Evolutionary conservation across 1,284 basidiomycete species (phyloP), one percentile per base, ranked within the genome.

Genomic region (Irpex sp.): DNA sequence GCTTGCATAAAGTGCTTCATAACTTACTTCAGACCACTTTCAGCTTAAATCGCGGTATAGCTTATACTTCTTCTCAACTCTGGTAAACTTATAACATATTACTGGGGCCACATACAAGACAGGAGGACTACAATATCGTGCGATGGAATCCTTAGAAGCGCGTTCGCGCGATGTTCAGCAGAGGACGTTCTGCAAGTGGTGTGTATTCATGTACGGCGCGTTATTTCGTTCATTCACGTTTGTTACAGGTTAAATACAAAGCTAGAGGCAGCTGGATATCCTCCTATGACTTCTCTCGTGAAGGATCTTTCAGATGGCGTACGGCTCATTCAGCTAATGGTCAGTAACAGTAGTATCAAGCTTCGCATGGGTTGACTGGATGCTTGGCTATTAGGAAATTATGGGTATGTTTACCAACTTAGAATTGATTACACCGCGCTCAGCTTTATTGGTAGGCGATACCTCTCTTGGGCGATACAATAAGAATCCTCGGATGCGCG

Each of bases 281-380:
- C 92, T 19, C 87, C 94, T n/a, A 97, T 99, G 94, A 83, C 82
- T 11, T 95, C 94, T 52, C 85, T 99, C 2, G 91, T 94, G 26
- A 84, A 87, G 61, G 97, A 98, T 80, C 87, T 99, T 58, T 94
- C 92, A 4, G 95, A 98, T 79, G 97, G 97, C 55, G 96, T 98
- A 38, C 89, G 93, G 68, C 82, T 99, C 52, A 97, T 98, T 66
- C 95, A 94, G 72, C 82, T 96, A 44, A 93, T 96, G 89, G 93
- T 93, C 70, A 68, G 85, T 74, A 57, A 5, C 31, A 11, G 15
- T 13, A 31, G n/a, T 19, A 26, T 59, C 48, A n/a, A 49, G 31
- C 36, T 54, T 17, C 44, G 52, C 55, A 58, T 52, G 40, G 52
- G 21, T 54, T 6, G 49, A 55, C 48, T 13, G 40, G 17, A 51